Base-by-base conservation (phyloP, 2,329 filamentous ascomycete species). In the Clonostachys solani region DNA sequence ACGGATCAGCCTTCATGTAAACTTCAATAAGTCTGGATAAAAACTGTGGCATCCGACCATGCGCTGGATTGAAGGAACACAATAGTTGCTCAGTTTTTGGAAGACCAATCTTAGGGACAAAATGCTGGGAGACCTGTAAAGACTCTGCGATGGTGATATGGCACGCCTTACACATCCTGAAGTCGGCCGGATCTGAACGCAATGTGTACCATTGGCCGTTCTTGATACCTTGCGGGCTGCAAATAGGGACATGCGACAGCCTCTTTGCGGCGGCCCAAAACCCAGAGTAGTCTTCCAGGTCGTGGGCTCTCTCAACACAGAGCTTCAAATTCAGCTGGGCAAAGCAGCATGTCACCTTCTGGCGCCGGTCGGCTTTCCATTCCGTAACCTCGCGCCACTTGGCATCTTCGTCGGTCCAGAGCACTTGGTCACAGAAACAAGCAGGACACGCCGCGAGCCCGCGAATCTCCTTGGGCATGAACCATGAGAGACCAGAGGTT, bases 341-440 rank as follows among this genome's bases (percentile, higher is more conserved):
- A 50, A 69, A 49, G 12, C 52, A 52, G 41, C 64, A 69, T 29
- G 51, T 42, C 13, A 52, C 56, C 4, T 56, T 63, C 67, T 23
- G 51, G 40, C n/a, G 52, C 56, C 4, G 56, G 9, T 51, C 45
- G 5, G 56, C 53, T 15, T 48, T 19, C 15, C 42, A 45, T 15
- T 50, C 40, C 23, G 36, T 5, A 52, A 45, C 61, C 42, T 47
- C 50, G 45, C 33, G 47, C 49, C 47, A 63, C 44, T 51, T 59
- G 33, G 44, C 41, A 13, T 60, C 60, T 8, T 69, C 60, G 3
- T 54, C 54, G 1, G 62, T 61, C 36, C 54, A 56, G 33, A 58
- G 45, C 17, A 71, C 56, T 16, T 62, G 59, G 52, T 73, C 68
- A 46, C 54, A 58, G 48, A 63, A 70, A 49, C 69, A 72, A 1